Conservation (phyloP, 208 protist species). For the Vickermania ingenoplastis region DNA sequence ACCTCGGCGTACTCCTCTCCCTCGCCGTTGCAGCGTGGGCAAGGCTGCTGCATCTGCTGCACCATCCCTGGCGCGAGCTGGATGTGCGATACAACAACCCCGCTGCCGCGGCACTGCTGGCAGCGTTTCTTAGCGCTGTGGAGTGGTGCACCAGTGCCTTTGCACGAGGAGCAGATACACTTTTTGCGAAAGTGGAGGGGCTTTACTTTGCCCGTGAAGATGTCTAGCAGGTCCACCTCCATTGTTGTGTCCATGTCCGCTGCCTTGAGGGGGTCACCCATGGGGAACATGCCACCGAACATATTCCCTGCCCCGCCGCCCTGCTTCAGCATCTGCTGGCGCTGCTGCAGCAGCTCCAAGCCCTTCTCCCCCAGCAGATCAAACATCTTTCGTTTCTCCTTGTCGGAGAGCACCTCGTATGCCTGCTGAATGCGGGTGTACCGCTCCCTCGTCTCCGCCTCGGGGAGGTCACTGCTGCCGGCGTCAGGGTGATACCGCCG, state of each 20-base stretch:
- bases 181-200: constrained; percentile 76
- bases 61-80: constrained; percentile 66
- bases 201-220: constrained; percentile 87
- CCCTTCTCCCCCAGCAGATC: constrained; percentile 87
- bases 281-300: constrained; percentile 26
- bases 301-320: constrained; percentile 26
- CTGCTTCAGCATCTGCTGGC: constrained; percentile 8
- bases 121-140: constrained; percentile 24
- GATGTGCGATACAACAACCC: constrained; percentile 53
- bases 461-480: not conserved
- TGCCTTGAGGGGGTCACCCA: constrained; percentile 41
- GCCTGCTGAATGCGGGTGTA: constrained; percentile 76
- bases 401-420: constrained; percentile 87
- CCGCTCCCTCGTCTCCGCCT: constrained; percentile 37
- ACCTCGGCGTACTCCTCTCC: constrained; percentile 63
- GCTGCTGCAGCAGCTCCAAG: constrained; percentile 58
- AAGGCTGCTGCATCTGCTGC: constrained; percentile 66
- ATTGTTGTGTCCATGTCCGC: constrained; percentile 67
- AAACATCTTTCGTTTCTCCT: constrained; percentile 86
- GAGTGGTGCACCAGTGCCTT: constrained; percentile 37
- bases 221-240: constrained; percentile 76
- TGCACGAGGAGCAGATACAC: constrained; percentile 75
- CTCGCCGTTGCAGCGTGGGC: constrained; percentile 74
- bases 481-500: constrained; percentile 75
- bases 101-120: constrained; percentile 43